Evolutionary conservation across 257 asterid species (phyloP).

Genomic region (Coffea canephora): DNA sequence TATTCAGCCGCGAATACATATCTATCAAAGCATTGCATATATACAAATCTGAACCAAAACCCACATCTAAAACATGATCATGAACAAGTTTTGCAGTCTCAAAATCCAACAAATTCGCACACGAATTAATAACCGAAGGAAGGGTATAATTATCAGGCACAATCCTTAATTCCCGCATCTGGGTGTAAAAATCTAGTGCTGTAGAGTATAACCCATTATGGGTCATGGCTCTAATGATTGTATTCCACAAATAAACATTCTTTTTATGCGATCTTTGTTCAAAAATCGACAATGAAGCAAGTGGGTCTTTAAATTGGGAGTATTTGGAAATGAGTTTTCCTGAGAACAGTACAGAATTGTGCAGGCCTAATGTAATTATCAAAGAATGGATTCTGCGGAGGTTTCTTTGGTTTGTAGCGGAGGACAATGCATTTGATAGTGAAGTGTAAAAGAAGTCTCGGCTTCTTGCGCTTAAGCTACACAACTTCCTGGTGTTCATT

Average conservation of each 20-base stretch:
- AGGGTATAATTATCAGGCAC: constrained; percentile 63
- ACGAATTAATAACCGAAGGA: constrained; percentile 73
- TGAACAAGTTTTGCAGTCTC: constrained; percentile 50
- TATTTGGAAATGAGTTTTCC: constrained; percentile 70
- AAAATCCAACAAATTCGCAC: constrained; percentile 54
- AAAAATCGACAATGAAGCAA: constrained; percentile 46
- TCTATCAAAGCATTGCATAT: constrained; percentile 63
- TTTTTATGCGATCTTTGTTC: constrained; percentile 21
- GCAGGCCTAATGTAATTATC: constrained; percentile 48
- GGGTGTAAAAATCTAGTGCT: constrained; percentile 56
- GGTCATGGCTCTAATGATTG: constrained; percentile 72
- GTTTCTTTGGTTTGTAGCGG: constrained; percentile 32
- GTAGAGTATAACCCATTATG: constrained; percentile 45
- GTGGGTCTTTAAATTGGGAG: constrained; percentile 57
- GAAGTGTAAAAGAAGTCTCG: constrained; percentile 25
- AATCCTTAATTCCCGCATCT: constrained; percentile 49
- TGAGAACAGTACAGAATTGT: constrained; percentile 42
- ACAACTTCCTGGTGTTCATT: constrained; percentile 29
- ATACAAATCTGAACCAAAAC: constrained; percentile 62
- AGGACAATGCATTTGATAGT: constrained; percentile 49
- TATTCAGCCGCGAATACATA: constrained; percentile 60
- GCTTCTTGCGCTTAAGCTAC: constrained; percentile 10
- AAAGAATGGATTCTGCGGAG: constrained; percentile 56
- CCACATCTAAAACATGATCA: constrained; percentile 44
- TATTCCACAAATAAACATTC: constrained; percentile 57